Evolutionary conservation across 148 eudicot species (phyloP), one percentile per base, ranked within the genome.

Genomic region (Beta vulgaris): DNA sequence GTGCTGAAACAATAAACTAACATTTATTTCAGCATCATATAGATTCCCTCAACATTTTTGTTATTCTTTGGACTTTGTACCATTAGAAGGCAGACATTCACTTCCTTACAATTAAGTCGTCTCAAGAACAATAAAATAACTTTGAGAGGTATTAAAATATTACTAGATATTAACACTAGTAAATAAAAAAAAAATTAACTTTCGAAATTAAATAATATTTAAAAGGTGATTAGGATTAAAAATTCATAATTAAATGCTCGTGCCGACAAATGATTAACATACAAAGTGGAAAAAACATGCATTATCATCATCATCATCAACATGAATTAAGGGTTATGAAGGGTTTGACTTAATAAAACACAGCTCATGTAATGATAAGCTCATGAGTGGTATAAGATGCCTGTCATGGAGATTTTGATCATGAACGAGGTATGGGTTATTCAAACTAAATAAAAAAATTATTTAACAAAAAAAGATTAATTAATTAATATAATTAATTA

Each of bases 251-350:
- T 68, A 76, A 72, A 48, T 68, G 71, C 75, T 80, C 66, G 66
- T 46, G 79, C 82, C 79, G 80, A 78, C 82, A 75, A 70, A 84
- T 81, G 80, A 84, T 84, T 84, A 84, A 75, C 73, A 61, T 76
- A 51, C 46, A 73, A 71, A 81, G 81, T 81, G 76, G 84, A 55
- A 84, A 81, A 84, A 67, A 40, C 75, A 84, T 66, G 84, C 77
- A 84, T 80, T 73, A 75, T 74, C 44, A 75, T 64, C 67, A 37
- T 32, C 68, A 72, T 53, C 53, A 55, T 53, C 31, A 68, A 25
- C 58, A 58, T 60, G 53, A 65, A 76, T 36, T 25, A 63, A 70
- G 26, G 36, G 51, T 36, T 53, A 51, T 77, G 75, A 40, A 48
- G 58, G 49, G 40, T 74, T 77, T 78, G 84, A 78, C 84, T 81